Evolutionary conservation across 805 yeast species (phyloP).

Genomic region (Candida parachauliodes): DNA sequence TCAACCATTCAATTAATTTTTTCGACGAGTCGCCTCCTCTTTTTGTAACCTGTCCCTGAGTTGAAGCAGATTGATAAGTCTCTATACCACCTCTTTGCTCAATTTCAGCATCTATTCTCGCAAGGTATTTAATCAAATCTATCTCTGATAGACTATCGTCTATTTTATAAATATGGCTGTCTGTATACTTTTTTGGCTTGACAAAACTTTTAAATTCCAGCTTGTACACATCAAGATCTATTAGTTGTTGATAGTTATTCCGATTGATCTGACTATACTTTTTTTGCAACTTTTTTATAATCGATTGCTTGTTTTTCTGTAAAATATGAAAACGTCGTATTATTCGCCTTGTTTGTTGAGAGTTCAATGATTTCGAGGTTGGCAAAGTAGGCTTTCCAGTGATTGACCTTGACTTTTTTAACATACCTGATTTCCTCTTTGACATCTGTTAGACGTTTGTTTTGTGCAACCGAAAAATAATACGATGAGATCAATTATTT

Average conservation of each 20-base stretch:
- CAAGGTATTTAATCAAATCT: slow-evolving; percentile 33
- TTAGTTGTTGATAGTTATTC: slow-evolving; percentile 12
- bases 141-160: slow-evolving; percentile 14
- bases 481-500: slow-evolving; percentile 1
- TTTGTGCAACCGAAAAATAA: slow-evolving; percentile 7
- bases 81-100: slow-evolving; percentile 69
- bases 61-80: slow-evolving; percentile 80
- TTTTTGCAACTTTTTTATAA: slow-evolving; percentile 32
- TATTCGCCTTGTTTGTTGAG: slow-evolving; percentile 65
- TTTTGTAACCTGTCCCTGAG: slow-evolving; percentile 70
- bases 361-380: slow-evolving; percentile 54
- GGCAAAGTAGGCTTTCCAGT: slow-evolving; percentile 18
- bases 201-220: slow-evolving; percentile 1
- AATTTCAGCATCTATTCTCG: slow-evolving; percentile 60
- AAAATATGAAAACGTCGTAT: slow-evolving; percentile 77
- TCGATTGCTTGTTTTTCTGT: slow-evolving; percentile 48
- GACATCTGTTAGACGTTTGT: slow-evolving; percentile 11
- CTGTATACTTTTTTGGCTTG: slow-evolving; percentile 6
- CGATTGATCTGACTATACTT: slow-evolving; percentile 19
- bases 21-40: slow-evolving; percentile 94
- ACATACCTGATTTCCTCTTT: slow-evolving; percentile 19
- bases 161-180: slow-evolving; percentile 15
- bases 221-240: background rate
- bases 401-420: slow-evolving; percentile 30
- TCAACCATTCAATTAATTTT: slow-evolving; percentile 69